A percentile compares a stretch with the other conserved stretches of the same genome.
Evolutionary conservation across 2,329 filamentous ascomycete genomes (phyloP).

Genomic region (Monosporascus sp.): DNA sequence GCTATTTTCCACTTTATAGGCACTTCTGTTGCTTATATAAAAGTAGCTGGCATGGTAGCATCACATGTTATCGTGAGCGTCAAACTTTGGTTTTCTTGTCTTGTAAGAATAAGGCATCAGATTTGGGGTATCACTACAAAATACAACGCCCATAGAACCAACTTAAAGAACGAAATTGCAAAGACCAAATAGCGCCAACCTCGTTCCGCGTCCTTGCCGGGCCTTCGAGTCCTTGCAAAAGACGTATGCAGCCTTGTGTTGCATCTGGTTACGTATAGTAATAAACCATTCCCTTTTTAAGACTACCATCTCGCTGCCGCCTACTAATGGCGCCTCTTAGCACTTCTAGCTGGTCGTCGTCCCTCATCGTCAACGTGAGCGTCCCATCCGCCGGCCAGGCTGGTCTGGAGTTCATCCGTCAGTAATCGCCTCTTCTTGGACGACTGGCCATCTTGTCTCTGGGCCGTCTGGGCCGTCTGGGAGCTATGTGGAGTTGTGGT

Average conservation of each 20-base stretch:
- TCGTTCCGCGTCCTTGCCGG: neutral
- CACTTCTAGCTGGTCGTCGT: slow-evolving; percentile 10
- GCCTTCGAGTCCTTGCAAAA: neutral
- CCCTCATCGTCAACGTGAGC: slow-evolving; percentile 12
- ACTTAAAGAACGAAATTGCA: no score
- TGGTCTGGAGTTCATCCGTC: slow-evolving; percentile 8
- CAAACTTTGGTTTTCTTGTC: no score
- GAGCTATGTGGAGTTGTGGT: neutral
- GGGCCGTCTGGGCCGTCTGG: neutral
- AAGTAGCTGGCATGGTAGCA: no score
- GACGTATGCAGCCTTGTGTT: neutral
- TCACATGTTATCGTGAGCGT: no score
- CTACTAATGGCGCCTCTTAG: neutral
- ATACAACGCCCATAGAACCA: no score
- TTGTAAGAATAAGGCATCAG: no score
- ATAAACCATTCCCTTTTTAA: neutral
- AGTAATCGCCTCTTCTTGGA: slow-evolving; percentile 9
- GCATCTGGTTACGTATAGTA: neutral
- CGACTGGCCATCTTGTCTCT: neutral
- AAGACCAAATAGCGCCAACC: no score
- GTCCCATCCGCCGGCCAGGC: slow-evolving; percentile 15
- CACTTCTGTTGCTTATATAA: no score
- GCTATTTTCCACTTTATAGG: no score
- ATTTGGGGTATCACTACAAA: no score
- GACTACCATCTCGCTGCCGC: neutral